Conservation (phyloP, 129 eudicot species). For the Escallonia rubra region DNA sequence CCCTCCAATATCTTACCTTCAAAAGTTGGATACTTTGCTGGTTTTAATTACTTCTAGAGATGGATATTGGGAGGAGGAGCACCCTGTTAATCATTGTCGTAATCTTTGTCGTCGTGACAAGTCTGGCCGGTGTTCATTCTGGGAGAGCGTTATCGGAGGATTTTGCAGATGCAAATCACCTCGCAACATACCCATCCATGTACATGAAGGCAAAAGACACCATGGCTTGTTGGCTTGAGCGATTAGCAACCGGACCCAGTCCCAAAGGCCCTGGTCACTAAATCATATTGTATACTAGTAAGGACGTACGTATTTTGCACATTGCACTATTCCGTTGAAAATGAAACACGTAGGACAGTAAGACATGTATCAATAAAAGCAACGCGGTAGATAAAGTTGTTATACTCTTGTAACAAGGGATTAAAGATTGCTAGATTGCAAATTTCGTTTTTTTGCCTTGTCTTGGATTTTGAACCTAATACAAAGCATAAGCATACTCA, state of each 20-base stretch:
- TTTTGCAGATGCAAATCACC: not conserved
- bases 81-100: not conserved
- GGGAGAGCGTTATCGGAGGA: conserved; percentile 2
- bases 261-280: conserved; percentile 34
- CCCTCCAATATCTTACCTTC: too few species aligned
- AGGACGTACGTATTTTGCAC: too few species aligned
- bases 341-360: too few species aligned
- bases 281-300: not conserved
- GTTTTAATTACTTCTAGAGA: not conserved
- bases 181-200: conserved; percentile 1
- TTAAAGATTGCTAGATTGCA: too few species aligned
- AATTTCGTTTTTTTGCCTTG: too few species aligned
- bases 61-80: not conserved
- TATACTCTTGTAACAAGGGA: too few species aligned
- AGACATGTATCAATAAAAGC: too few species aligned
- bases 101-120: not conserved
- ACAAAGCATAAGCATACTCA: too few species aligned
- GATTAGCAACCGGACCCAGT: conserved; percentile 24
- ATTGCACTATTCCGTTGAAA: too few species aligned
- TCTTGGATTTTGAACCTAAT: too few species aligned
- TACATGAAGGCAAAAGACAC: conserved; percentile 13
- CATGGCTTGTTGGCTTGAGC: conserved; percentile 23
- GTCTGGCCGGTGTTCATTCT: not conserved
- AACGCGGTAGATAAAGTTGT: too few species aligned
- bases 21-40: too few species aligned